Evolutionary conservation across 768 basidiomycete genomes (phyloP).

Genomic region (Hericium erinaceus): DNA sequence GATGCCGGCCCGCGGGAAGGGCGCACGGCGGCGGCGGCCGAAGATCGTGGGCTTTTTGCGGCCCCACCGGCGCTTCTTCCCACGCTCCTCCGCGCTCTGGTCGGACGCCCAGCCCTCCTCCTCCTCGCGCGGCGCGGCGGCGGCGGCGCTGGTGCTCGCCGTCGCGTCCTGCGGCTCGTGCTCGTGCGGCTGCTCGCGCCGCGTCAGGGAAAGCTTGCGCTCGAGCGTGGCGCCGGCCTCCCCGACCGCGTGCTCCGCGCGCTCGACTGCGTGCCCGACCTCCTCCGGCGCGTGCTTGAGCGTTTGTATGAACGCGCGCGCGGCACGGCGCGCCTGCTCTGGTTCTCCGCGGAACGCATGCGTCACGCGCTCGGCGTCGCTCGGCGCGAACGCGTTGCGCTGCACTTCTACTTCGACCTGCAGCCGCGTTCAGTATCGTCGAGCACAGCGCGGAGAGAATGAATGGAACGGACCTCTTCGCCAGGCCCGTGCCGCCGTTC

Average conservation of each 20-base stretch:
- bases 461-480: slow-evolving; percentile 46
- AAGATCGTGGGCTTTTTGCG: background rate
- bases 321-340: slow-evolving; percentile 18
- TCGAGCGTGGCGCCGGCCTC: background rate
- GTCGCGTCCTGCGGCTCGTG: background rate
- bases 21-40: slow-evolving; percentile 13
- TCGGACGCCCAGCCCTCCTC: slow-evolving; percentile 64
- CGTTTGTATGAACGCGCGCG: slow-evolving; percentile 16
- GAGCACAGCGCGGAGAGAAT: background rate
- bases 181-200: background rate
- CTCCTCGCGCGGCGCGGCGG: slow-evolving; percentile 25
- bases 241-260: slow-evolving; percentile 11
- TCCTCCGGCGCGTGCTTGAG: slow-evolving; percentile 9
- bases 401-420: slow-evolving; percentile 29
- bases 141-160: background rate
- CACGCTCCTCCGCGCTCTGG: slow-evolving; percentile 13
- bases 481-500: slow-evolving; percentile 52
- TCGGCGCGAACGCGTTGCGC: slow-evolving; percentile 21
- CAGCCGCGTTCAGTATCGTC: background rate
- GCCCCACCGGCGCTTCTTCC: background rate
- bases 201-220: background rate
- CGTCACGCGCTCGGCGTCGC: slow-evolving; percentile 20
- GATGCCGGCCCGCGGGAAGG: slow-evolving; percentile 9
- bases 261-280: slow-evolving; percentile 12
- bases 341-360: slow-evolving; percentile 18